Base-by-base conservation (phyloP, 345 rosid species). In the Limnanthes douglasii region DNA sequence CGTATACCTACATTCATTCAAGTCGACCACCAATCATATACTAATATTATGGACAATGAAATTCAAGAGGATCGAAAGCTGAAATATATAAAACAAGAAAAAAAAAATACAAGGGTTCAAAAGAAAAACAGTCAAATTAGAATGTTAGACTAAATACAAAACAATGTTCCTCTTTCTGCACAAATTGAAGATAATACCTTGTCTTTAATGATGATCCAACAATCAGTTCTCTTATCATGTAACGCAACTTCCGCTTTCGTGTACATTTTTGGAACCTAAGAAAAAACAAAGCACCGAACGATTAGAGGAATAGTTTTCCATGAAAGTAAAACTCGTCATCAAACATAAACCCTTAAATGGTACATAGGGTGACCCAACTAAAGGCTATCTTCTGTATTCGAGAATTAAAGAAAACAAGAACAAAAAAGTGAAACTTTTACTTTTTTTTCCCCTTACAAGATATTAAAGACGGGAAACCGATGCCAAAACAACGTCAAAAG, bases 151-250 rank as follows among this genome's bases (percentile, higher is more conserved):
- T n/a, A n/a, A n/a, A n/a, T n/a, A n/a, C n/a, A n/a, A n/a, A n/a
- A n/a, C n/a, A n/a, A n/a, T n/a, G n/a, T 26, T 9, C n/a, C 11
- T 26, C 6, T 12, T 2, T 8, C 3, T 26, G 30, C 3, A 26
- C 30, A 34, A 34, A 11, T 15, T 9, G 6, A 18, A 30, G 25
- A 27, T 13, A 2, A 29, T 56, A 79, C 93, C 85, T 56, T 84
- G 43, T 68, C 69, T 57, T 80, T 79, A 47, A 90, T 57, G 46
- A 90, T 77, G 37, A 80, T 61, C 98, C 98, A 90, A 46, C 95
- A 90, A 51, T 90, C 86, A 11, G 66, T 52, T 62, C 86, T 77
- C 60, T 65, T 84, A 54, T 80, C 60, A 53, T 90, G 95, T 36
- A 39, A 16, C 19, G 84, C 33, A 3, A 84, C 50, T 49, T 90